Evolutionary conservation across 768 basidiomycete species (phyloP).

Genomic region (Termitomyces sp.): DNA sequence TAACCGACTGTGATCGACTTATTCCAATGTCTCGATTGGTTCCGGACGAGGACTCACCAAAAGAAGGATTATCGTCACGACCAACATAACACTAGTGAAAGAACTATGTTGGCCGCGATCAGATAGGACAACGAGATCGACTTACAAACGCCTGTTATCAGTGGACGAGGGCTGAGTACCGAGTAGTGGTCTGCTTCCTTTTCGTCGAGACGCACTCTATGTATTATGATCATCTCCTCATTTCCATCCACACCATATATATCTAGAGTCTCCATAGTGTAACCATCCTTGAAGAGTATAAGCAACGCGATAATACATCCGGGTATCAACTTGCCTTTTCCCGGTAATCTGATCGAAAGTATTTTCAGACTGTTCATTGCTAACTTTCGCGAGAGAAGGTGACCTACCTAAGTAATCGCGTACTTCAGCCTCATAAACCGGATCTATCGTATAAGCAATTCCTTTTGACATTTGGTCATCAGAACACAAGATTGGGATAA

Average conservation of each 20-base stretch:
- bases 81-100: constrained; percentile 76
- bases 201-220: constrained; percentile 32
- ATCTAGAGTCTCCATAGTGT: constrained; percentile 75
- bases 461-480: constrained; percentile 32
- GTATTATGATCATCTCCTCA: constrained; percentile 48
- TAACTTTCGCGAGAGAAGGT: background rate
- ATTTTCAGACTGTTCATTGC: background rate
- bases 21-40: background rate
- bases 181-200: background rate
- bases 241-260: constrained; percentile 57
- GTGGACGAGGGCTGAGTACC: constrained; percentile 6
- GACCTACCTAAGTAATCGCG: constrained; percentile 73
- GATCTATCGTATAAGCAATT: constrained; percentile 84
- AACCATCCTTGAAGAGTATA: constrained; percentile 65
- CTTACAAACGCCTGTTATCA: constrained; percentile 44
- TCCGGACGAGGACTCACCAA: constrained; percentile 44
- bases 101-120: background rate
- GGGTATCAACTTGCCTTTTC: constrained; percentile 55
- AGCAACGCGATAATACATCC: background rate
- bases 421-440: constrained; percentile 66
- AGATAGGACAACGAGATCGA: constrained; percentile 1
- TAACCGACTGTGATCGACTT: constrained; percentile 57
- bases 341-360: constrained; percentile 55
- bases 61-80: constrained; percentile 80
- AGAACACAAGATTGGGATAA: background rate